Evolutionary conservation across 163 green algal species (phyloP), one percentile per base, ranked within the genome.

Genomic region (Prototheca cutis): DNA sequence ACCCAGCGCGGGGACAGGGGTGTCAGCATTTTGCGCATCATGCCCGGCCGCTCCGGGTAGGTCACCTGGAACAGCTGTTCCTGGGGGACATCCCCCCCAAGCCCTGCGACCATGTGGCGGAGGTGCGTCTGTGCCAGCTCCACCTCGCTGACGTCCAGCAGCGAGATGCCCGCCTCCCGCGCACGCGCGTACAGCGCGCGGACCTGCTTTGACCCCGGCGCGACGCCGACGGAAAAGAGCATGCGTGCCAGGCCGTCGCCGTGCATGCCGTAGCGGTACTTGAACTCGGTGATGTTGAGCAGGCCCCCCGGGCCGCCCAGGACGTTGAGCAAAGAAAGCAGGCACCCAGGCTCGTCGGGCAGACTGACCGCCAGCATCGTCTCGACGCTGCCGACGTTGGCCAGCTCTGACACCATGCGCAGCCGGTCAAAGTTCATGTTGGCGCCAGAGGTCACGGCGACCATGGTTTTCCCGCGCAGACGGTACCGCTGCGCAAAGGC

Each of bases 351-450:
- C 3, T 55, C 54, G 72, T 98, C 91, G 0, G 86, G 80, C 29
- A 97, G 88, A 59, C 70, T 81, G 8, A 82, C 89, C 0, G 81
- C 77, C 52, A 98, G 66, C 56, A 89, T 90, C n/a, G 81, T 82
- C 68, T 97, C 90, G 3, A 62, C 71, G 21, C 61, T 74, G 27
- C 91, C 91, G 28, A 95, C 74, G 47, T 94, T 84, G 13, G 91
- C 91, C 62, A 96, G 78, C 72, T 98, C 87, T 48, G 59, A 76
- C 32, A 98, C 89, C 40, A 96, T 71, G 6, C 89, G 74, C 66
- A 99, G 79, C 30, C 87, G 81, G 71, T 97, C 89, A 80, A 99
- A 98, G 75, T 99, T 99, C 76, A 98, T 97, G 78, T 99, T 98
- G 40, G 92, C 92, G 8, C 92, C 92, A 15, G 66, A 86, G 19